Evolutionary conservation across 345 rosid species (phyloP).

Genomic region (Euphorbia peplus): DNA sequence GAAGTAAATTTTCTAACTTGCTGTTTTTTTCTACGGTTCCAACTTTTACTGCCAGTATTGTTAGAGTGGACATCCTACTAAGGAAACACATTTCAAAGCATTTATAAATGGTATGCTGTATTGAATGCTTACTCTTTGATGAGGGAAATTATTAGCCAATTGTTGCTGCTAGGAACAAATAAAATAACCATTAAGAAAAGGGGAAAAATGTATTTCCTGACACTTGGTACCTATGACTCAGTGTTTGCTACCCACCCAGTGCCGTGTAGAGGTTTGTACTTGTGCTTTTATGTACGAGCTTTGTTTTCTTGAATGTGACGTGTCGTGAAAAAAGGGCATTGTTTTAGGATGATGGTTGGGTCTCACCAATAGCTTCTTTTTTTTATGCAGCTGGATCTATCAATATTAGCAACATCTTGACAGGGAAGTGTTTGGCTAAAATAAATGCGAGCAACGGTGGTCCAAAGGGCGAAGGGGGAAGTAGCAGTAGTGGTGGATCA

Average conservation of each 20-base stretch:
- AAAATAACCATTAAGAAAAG: not conserved
- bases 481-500: slow-evolving; percentile 29
- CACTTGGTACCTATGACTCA: not conserved
- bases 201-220: not conserved
- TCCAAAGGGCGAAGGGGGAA: slow-evolving; percentile 39
- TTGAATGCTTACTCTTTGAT: not conserved
- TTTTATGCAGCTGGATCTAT: slow-evolving; percentile 75
- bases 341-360: not conserved
- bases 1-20: not conserved
- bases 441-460: slow-evolving; percentile 59
- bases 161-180: not conserved
- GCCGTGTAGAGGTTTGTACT: not conserved
- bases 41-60: not conserved
- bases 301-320: not conserved
- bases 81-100: not conserved
- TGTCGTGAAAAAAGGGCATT: slow-evolving; percentile 1
- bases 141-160: not conserved
- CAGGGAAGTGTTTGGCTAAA: slow-evolving; percentile 92
- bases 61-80: not conserved
- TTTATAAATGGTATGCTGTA: slow-evolving; percentile 6
- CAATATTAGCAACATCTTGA: slow-evolving; percentile 86
- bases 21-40: not conserved
- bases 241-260: not conserved
- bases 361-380: slow-evolving; percentile 16
- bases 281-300: not conserved